phyloP scores from a whole-genome alignment of 768 basidiomycete genomes.

The Xerocomellus chrysenteron region DNA sequence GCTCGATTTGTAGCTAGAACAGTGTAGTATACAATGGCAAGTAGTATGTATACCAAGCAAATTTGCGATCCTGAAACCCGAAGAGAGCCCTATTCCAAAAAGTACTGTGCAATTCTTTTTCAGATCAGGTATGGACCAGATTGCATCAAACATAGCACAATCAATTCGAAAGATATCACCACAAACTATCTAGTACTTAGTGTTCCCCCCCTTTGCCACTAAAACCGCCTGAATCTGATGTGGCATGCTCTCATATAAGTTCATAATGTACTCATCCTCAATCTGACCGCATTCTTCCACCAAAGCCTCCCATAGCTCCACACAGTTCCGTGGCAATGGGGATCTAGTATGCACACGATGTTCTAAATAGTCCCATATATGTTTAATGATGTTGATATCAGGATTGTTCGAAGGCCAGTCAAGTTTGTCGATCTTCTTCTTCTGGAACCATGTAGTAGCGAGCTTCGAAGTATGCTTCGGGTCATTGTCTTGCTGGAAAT shows the following conservation, averaged over 20 bases:
- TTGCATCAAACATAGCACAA: neutral
- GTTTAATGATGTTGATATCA: constrained; percentile 30
- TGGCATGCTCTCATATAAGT: neutral
- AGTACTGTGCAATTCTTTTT: neutral
- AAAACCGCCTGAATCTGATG: constrained; percentile 17
- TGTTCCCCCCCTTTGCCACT: constrained; percentile 20
- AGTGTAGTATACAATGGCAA: no score
- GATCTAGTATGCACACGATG: neutral
- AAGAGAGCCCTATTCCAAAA: neutral
- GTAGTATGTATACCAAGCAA: no score
- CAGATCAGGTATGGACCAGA: neutral
- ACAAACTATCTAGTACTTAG: constrained; percentile 25
- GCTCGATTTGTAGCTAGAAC: no score
- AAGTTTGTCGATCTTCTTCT: no score
- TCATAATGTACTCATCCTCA: neutral
- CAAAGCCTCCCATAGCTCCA: constrained; percentile 18
- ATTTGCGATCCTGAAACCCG: no score
- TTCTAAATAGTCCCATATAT: constrained; percentile 24
- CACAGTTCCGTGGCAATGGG: constrained; percentile 8
- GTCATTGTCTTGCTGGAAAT: constrained; percentile 40
- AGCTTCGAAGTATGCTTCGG: constrained; percentile 33
- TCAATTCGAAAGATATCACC: neutral
- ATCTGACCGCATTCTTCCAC: constrained; percentile 5
- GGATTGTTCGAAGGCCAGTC: constrained; percentile 34
- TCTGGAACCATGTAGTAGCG: no score